A percentile compares a stretch with the other conserved stretches of the same genome.
Evolutionary conservation across 208 protist genomes (phyloP).

Genomic region (Leishmania braziliensis): DNA sequence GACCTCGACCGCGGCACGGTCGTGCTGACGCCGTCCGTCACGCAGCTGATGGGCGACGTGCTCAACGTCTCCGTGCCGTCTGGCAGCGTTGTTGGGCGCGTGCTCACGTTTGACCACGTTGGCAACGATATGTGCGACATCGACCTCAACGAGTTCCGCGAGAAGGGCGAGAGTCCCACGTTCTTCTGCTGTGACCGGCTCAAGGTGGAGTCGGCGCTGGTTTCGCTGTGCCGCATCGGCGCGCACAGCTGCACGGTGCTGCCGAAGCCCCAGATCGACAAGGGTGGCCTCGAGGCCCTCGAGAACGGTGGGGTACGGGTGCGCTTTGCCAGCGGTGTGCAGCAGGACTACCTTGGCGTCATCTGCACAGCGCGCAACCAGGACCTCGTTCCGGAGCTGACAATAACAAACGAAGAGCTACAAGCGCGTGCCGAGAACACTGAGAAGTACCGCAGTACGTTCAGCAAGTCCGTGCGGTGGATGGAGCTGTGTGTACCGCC

Average conservation of each 20-base stretch:
- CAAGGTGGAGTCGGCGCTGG: slow-evolving; percentile 82
- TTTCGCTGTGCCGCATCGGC: slow-evolving; percentile 86
- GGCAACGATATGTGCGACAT: slow-evolving; percentile 93
- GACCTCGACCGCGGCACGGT: slow-evolving; percentile 88
- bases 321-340: slow-evolving; percentile 78
- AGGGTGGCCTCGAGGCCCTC: slow-evolving; percentile 76
- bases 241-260: slow-evolving; percentile 84
- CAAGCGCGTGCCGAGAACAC: slow-evolving; percentile 80
- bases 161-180: slow-evolving; percentile 92
- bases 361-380: slow-evolving; percentile 88
- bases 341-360: slow-evolving; percentile 85
- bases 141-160: slow-evolving; percentile 92
- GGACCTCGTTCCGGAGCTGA: slow-evolving; percentile 79
- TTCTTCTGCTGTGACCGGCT: slow-evolving; percentile 93
- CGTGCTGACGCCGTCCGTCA: slow-evolving; percentile 90
- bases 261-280: slow-evolving; percentile 79
- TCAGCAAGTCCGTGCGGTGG: slow-evolving; percentile 80
- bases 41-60: slow-evolving; percentile 91
- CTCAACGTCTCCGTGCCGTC: slow-evolving; percentile 90
- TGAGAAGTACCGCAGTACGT: slow-evolving; percentile 72
- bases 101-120: slow-evolving; percentile 91
- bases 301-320: slow-evolving; percentile 86
- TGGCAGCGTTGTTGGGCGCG: slow-evolving; percentile 86
- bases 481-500: slow-evolving; percentile 90
- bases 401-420: slow-evolving; percentile 83